Evolutionary conservation across 2,329 filamentous ascomycete genomes (phyloP).

Genomic region (Grosmannia serpens): DNA sequence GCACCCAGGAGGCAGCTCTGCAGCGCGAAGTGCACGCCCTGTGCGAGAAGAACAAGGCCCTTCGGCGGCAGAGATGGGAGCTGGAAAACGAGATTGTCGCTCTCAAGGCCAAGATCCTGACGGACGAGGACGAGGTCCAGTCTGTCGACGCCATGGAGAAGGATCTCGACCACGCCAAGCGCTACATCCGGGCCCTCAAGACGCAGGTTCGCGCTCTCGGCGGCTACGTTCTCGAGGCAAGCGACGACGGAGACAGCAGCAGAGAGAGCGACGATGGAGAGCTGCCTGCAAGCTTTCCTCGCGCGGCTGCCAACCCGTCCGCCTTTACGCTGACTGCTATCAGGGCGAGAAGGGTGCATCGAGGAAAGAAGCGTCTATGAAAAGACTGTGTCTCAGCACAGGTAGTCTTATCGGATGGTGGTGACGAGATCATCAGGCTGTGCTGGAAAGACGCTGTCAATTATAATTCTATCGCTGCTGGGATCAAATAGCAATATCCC

Average conservation of each 20-base stretch:
- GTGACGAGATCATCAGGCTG: too few species aligned
- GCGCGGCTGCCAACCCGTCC: background rate
- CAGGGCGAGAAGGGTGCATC: background rate
- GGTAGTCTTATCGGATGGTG: too few species aligned
- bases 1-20: background rate
- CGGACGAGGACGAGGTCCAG: background rate
- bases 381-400: too few species aligned
- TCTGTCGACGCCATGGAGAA: background rate
- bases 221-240: background rate
- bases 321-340: background rate
- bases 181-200: conserved; percentile 1
- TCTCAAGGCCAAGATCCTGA: background rate
- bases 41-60: background rate
- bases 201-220: conserved; percentile 1
- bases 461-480: too few species aligned
- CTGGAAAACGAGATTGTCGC: background rate
- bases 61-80: background rate
- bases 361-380: too few species aligned
- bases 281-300: background rate
- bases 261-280: background rate
- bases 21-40: background rate
- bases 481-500: too few species aligned
- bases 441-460: too few species aligned
- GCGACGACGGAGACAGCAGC: background rate
- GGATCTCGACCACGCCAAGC: background rate